These are phyloP conservation scores for Xylaria sp. DNA, from an alignment of 2,329 filamentous ascomycete species.

Conservation along the genomic window DNA sequence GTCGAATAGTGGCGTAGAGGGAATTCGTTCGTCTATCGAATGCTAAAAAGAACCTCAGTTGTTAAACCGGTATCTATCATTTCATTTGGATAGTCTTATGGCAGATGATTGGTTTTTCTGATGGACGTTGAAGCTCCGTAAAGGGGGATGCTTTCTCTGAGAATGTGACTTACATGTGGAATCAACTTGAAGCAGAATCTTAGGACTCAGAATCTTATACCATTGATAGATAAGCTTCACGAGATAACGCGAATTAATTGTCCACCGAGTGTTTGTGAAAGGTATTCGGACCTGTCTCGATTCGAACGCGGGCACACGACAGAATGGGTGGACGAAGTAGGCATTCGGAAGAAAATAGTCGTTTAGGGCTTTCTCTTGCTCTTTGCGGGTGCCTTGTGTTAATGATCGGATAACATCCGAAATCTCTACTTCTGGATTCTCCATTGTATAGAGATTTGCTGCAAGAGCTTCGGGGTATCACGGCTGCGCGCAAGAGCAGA, in stretches of 20 bases:
- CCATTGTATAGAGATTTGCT: slow-evolving; percentile 35
- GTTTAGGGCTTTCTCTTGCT: slow-evolving; percentile 73
- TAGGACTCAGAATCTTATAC: slow-evolving; percentile 85
- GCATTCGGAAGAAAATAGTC: slow-evolving; percentile 79
- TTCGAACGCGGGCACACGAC: slow-evolving; percentile 69
- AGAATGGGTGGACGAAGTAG: slow-evolving; percentile 82
- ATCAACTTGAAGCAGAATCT: slow-evolving; percentile 74
- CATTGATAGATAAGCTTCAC: slow-evolving; percentile 78
- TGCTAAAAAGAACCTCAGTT: slow-evolving; percentile 55
- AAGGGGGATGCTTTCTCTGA: neutral
- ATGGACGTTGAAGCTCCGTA: neutral
- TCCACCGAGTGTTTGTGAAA: slow-evolving; percentile 40
- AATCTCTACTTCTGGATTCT: slow-evolving; percentile 66
- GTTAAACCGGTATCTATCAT: neutral
- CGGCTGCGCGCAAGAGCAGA: neutral
- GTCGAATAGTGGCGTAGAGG: slow-evolving; percentile 79
- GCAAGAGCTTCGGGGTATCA: slow-evolving; percentile 1
- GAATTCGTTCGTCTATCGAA: slow-evolving; percentile 72
- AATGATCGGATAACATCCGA: slow-evolving; percentile 72
- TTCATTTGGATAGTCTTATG: neutral
- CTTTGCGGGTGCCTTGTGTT: slow-evolving; percentile 71
- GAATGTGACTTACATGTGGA: slow-evolving; percentile 56
- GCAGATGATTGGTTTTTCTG: neutral
- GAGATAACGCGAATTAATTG: slow-evolving; percentile 71
- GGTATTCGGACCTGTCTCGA: slow-evolving; percentile 54